Conservation (phyloP, 371 early-diverging fungal species). For the Zopfochytrium polystomum region DNA sequence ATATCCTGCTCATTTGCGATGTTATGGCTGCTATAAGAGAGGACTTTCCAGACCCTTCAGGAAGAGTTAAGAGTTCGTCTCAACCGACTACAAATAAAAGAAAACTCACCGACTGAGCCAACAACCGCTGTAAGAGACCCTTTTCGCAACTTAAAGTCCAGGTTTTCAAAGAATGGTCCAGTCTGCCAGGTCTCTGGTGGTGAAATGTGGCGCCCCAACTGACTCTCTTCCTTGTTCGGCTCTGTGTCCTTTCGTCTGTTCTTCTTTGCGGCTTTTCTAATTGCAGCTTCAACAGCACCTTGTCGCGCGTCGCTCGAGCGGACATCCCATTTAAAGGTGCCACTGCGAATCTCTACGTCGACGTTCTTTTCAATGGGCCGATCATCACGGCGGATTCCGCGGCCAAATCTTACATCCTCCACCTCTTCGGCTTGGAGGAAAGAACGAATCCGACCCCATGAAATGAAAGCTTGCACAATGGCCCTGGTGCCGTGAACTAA, state of each 20-base stretch:
- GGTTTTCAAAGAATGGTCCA: slow-evolving; percentile 6
- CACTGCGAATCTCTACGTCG: not conserved
- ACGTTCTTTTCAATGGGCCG: too few species aligned
- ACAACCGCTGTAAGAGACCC: slow-evolving; percentile 34
- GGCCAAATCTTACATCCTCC: slow-evolving; percentile 58
- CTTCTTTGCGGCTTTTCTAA: not conserved
- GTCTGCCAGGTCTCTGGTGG: not conserved
- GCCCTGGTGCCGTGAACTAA: slow-evolving; percentile 63
- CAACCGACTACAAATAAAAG: slow-evolving; percentile 1
- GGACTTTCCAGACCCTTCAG: slow-evolving; percentile 37
- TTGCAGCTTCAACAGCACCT: not conserved
- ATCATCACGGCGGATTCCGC: too few species aligned
- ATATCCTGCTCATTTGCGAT: slow-evolving; percentile 34
- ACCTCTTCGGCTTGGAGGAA: slow-evolving; percentile 51
- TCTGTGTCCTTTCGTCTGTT: slow-evolving; percentile 27
- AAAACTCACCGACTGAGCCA: slow-evolving; percentile 30
- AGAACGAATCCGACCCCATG: slow-evolving; percentile 48
- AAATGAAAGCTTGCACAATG: slow-evolving; percentile 42
- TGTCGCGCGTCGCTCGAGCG: slow-evolving; percentile 33
- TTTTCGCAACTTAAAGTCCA: slow-evolving; percentile 34
- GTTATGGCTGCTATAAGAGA: slow-evolving; percentile 41
- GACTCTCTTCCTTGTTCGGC: slow-evolving; percentile 7
- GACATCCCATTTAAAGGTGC: slow-evolving; percentile 45
- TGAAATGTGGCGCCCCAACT: not conserved
- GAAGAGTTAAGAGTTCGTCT: not conserved